A percentile compares a stretch with the other conserved stretches of the same genome.
Evolutionary conservation across 495 filamentous ascomycete genomes (phyloP).

Genomic region (Aspergillus bertholletiae): DNA sequence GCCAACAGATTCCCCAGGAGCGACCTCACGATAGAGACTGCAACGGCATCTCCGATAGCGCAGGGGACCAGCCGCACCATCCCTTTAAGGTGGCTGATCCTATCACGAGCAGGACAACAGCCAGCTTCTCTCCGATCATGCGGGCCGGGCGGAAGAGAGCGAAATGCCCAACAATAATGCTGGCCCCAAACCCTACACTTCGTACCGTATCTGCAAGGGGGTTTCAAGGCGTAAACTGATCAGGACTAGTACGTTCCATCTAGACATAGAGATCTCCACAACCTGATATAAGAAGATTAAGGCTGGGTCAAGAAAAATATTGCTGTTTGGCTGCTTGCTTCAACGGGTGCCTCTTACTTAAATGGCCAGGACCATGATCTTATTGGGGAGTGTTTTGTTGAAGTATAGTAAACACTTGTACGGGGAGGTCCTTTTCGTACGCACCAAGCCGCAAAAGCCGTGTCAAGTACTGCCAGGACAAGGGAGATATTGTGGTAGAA

Average conservation of each 20-base stretch:
- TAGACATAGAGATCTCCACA: slow-evolving; percentile 72
- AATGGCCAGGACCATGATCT: background rate
- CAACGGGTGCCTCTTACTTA: slow-evolving; percentile 3
- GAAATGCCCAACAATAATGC: slow-evolving; percentile 72
- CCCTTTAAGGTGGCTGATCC: slow-evolving; percentile 64
- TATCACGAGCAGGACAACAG: slow-evolving; percentile 57
- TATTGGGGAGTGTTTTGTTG: slow-evolving; percentile 34
- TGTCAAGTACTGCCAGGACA: slow-evolving; percentile 41
- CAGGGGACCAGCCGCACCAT: slow-evolving; percentile 74
- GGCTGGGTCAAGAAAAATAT: slow-evolving; percentile 66
- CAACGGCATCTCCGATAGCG: slow-evolving; percentile 65
- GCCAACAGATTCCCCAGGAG: slow-evolving; percentile 75
- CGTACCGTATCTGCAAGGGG: slow-evolving; percentile 68
- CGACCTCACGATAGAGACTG: slow-evolving; percentile 68
- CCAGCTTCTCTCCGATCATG: slow-evolving; percentile 62
- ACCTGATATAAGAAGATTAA: slow-evolving; percentile 85
- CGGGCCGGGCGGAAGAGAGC: slow-evolving; percentile 59
- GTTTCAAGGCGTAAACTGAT: slow-evolving; percentile 65
- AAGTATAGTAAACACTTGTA: slow-evolving; percentile 26
- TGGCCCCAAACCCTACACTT: slow-evolving; percentile 79
- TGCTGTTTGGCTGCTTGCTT: background rate
- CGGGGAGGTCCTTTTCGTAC: slow-evolving; percentile 48
- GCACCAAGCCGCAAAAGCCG: slow-evolving; percentile 38
- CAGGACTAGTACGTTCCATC: slow-evolving; percentile 80
- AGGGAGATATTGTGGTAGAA: slow-evolving; percentile 23